Conservation (phyloP, 176 grass and related monocot genomes). For the Carex scoparia region DNA sequence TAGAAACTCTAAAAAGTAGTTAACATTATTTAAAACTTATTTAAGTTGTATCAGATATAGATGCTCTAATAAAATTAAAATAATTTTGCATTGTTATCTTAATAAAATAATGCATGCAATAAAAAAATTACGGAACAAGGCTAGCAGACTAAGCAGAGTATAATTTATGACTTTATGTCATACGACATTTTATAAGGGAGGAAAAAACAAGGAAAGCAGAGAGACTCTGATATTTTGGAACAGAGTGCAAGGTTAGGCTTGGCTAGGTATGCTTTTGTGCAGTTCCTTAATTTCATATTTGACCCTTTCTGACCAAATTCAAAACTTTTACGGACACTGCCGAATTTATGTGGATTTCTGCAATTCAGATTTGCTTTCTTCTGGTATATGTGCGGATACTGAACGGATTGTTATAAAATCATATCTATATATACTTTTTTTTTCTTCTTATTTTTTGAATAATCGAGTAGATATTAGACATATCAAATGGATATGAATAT, state of each 20-base stretch:
- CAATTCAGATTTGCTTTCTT: conserved; percentile 10
- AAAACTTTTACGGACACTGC: conserved; percentile 6
- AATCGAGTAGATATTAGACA: too few species aligned
- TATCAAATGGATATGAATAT: too few species aligned
- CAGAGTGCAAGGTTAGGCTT: background rate
- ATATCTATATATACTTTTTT: too few species aligned
- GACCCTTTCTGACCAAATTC: conserved; percentile 16
- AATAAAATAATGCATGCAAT: background rate
- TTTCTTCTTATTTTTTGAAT: too few species aligned
- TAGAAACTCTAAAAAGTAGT: too few species aligned
- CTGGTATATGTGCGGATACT: background rate
- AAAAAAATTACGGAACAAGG: background rate
- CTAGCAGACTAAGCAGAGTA: background rate
- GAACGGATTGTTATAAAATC: too few species aligned
- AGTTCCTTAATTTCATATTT: conserved; percentile 23
- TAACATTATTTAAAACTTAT: too few species aligned
- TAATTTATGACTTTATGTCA: background rate
- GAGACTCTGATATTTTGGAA: conserved; percentile 21
- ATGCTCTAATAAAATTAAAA: too few species aligned
- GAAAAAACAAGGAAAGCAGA: conserved; percentile 1
- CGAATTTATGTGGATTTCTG: conserved; percentile 25
- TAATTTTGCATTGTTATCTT: too few species aligned
- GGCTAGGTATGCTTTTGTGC: background rate
- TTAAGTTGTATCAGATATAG: too few species aligned
- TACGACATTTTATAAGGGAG: background rate